A percentile compares a stretch with the other conserved stretches of the same genome.
Conservation (phyloP, 768 basidiomycete species). For the Tricholoma sp. region DNA sequence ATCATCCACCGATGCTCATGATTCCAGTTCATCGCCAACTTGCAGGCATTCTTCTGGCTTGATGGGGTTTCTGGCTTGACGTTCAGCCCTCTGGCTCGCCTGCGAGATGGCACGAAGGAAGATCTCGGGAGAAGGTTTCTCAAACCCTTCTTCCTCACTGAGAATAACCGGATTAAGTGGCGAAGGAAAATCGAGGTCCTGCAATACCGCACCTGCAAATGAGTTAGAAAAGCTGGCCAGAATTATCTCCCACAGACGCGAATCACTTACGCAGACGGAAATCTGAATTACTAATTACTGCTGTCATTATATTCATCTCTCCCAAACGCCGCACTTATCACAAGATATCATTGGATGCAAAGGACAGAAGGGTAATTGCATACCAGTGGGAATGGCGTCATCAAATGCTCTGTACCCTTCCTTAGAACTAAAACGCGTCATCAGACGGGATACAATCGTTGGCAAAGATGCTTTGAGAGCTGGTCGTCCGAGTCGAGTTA, state of each 20-base stretch:
- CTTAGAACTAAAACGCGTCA: conserved; percentile 62
- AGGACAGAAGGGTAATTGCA: conserved; percentile 9
- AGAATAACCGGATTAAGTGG: conserved; percentile 53
- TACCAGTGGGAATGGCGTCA: conserved; percentile 45
- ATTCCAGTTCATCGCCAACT: conserved; percentile 68
- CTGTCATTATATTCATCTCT: conserved; percentile 42
- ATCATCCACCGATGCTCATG: conserved; percentile 35
- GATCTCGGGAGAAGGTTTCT: conserved; percentile 62
- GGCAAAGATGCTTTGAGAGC: conserved; percentile 49
- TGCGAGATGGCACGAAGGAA: conserved; percentile 43
- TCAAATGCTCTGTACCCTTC: conserved; percentile 64
- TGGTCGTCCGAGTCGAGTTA: conserved; percentile 19
- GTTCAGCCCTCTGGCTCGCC: conserved; percentile 17
- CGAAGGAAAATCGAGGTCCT: conserved; percentile 51
- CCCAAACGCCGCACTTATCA: conserved; percentile 41
- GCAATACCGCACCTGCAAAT: conserved; percentile 41
- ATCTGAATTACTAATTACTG: conserved; percentile 70
- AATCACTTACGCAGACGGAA: conserved; percentile 55
- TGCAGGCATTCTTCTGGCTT: conserved; percentile 49
- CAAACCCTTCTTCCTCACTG: conserved; percentile 63
- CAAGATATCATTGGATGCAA: conserved; percentile 3
- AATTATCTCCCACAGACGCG: background rate
- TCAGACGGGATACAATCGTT: conserved; percentile 55
- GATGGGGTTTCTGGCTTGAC: conserved; percentile 19
- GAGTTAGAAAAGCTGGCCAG: background rate